Evolutionary conservation across 169 alveolate genomes (phyloP), one percentile per base, ranked within the genome.

Genomic region (Theileria orientalis): DNA sequence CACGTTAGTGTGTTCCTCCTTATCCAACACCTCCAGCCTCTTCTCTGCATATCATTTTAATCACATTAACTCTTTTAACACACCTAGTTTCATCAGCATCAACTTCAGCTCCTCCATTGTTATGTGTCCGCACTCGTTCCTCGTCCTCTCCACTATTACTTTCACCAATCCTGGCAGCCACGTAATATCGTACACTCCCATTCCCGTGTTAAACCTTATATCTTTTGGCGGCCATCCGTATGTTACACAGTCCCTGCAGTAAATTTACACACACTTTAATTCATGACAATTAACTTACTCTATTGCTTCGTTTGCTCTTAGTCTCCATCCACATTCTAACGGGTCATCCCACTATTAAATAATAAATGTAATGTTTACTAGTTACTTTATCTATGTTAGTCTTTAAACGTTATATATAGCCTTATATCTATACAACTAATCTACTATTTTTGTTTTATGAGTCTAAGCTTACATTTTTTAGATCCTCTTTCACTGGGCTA

Each of bases 81-180:
- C 11, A 82, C 89, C 89, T 21, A 82, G 42, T 27, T 82, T 82
- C 63, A 54, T 8, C 29, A 73, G 35, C 89, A 82, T 62, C 40
- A 82, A 74, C 62, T 66, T 57, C 47, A 82, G 79, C 40, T 82
- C 89, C 23, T 35, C 23, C 47, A 30, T 32, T 3, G n/a, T 44
- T 9, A 82, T 74, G 49, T 2, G 11, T 19, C 61, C 80, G 5
- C 77, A 61, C 44, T 82, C 89, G 37, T 82, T 75, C 41, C 84
- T 40, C n/a, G 80, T 73, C n/a, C 69, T 44, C 54, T 71, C 87
- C 30, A 88, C 78, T 44, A 84, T 73, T 25, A 88, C 64, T 59
- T 88, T 87, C 2, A 88, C 67, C 35, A 72, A 86, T 2, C 91
- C 93, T 11, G 93, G 79, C 62, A 80, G 67, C 93, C 93, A 88